Evolutionary conservation across 2,329 filamentous ascomycete species (phyloP), one percentile per base, ranked within the genome.

Genomic region (Aspergillus fumigatus): DNA sequence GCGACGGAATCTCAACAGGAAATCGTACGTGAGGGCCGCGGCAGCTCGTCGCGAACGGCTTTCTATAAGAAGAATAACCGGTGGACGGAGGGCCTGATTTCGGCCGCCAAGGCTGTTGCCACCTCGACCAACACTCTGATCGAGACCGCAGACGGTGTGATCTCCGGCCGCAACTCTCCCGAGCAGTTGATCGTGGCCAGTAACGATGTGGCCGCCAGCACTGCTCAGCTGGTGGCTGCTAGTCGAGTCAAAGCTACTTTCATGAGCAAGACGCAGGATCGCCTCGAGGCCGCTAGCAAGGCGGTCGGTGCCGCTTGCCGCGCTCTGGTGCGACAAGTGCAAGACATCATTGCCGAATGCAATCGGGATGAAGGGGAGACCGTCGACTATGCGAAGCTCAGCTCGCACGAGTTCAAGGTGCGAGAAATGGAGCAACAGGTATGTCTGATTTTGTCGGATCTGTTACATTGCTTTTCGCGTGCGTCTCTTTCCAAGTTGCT

Each of bases 21-120:
- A 77, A 99, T 99, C 70, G 94, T 99, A 47, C 88, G 92, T 62
- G 91, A 96, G 61, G 94, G 94, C 7, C 88, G 90, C 21, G 94
- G 94, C 38, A 89, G 88, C 26, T 90, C 90, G 52, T 95, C 91
- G 48, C 85, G 88, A 56, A 95, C 92, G 1, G 92, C 92, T 25
- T 99, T 99, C 75, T 99, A 99, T 86, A 97, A 97, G 84, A 97
- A 97, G 81, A 97, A 99, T 83, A 99, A 97, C 78, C 86, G 94
- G 52, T 99, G 94, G 94, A 99, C 94, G 0, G 94, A 99, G 71
- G 94, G 94, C 50, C 85, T 99, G 59, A 97, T 99, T 71, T 96
- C 91, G 40, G 94, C 94, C 0, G 93, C 94, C 62, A 99, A 99
- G 78, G 94, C 94, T 0, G 94, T 99, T 19, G 94, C 94, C 3